Conservation (phyloP, 805 yeast species). For the Cyberlindnera sargentensis region DNA sequence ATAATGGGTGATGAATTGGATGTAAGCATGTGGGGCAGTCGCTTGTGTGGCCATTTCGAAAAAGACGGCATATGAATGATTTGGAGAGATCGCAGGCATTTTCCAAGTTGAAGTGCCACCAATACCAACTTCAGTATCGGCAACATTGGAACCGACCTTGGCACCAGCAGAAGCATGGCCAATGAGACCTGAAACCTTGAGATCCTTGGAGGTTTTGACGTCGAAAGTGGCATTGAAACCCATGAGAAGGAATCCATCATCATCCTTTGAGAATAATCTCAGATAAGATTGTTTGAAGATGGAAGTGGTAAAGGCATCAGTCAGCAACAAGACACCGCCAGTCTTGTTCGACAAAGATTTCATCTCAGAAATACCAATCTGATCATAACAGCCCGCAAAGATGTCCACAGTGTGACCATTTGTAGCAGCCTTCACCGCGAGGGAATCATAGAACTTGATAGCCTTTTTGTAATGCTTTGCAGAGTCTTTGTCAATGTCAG, state of each 20-base stretch:
- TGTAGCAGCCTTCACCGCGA: conserved; percentile 64
- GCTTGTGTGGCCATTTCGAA: conserved; percentile 62
- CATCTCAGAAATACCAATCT: conserved; percentile 93
- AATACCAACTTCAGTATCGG: conserved; percentile 89
- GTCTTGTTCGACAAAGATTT: conserved; percentile 75
- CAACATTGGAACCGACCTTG: conserved; percentile 61
- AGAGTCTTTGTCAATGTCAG: conserved; percentile 86
- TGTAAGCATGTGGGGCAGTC: conserved; percentile 36
- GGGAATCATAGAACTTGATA: conserved; percentile 65
- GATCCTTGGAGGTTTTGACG: conserved; percentile 78
- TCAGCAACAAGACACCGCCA: conserved; percentile 82
- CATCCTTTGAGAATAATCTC: conserved; percentile 81
- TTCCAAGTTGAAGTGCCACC: conserved; percentile 91
- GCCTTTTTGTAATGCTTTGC: conserved; percentile 89
- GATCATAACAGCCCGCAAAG: conserved; percentile 94
- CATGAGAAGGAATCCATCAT: conserved; percentile 77
- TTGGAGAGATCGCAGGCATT: conserved; percentile 78
- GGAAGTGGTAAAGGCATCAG: conserved; percentile 92
- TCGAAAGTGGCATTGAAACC: conserved; percentile 88
- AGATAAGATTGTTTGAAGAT: conserved; percentile 89
- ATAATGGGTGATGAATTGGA: conserved; percentile 87
- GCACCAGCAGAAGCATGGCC: conserved; percentile 81
- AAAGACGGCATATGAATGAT: conserved; percentile 81
- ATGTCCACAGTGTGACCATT: conserved; percentile 81
- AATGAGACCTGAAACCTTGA: conserved; percentile 86